Evolutionary conservation across 768 basidiomycete species (phyloP).

Genomic region (Bullera alba): DNA sequence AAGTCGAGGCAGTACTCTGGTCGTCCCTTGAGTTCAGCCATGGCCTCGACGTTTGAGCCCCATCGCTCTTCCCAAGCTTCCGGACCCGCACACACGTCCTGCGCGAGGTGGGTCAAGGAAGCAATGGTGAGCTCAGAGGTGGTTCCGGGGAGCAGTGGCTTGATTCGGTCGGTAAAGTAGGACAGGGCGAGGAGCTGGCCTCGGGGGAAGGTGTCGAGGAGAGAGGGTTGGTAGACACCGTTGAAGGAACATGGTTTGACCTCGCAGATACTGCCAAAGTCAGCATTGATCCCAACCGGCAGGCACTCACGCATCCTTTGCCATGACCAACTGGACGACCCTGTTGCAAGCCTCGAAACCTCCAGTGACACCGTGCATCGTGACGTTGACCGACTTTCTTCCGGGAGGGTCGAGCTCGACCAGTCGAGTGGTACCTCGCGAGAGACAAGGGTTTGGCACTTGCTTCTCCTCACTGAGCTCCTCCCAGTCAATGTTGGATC

Average conservation of each 20-base stretch:
- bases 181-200: slow-evolving; percentile 87
- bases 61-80: slow-evolving; percentile 53
- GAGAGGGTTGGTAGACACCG: slow-evolving; percentile 91
- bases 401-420: slow-evolving; percentile 59
- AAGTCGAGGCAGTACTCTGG: slow-evolving; percentile 95
- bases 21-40: slow-evolving; percentile 66
- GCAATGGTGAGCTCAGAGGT: slow-evolving; percentile 51
- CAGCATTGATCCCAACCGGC: not conserved
- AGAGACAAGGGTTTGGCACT: slow-evolving; percentile 76
- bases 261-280: slow-evolving; percentile 60
- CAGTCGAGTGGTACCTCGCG: slow-evolving; percentile 56
- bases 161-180: slow-evolving; percentile 93
- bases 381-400: slow-evolving; percentile 56
- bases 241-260: slow-evolving; percentile 93
- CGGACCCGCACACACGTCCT: slow-evolving; percentile 66
- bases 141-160: slow-evolving; percentile 58
- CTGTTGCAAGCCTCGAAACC: slow-evolving; percentile 78
- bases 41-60: slow-evolving; percentile 48
- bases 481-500: slow-evolving; percentile 46
- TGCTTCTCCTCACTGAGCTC: slow-evolving; percentile 38
- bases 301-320: slow-evolving; percentile 76
- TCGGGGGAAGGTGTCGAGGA: slow-evolving; percentile 75
- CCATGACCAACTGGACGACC: slow-evolving; percentile 79
- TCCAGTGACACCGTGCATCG: slow-evolving; percentile 79
- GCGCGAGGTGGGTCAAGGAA: slow-evolving; percentile 60